These are phyloP conservation scores for Fusarium longipes DNA, from an alignment of 2,329 filamentous ascomycete species.

Conservation along the genomic window DNA sequence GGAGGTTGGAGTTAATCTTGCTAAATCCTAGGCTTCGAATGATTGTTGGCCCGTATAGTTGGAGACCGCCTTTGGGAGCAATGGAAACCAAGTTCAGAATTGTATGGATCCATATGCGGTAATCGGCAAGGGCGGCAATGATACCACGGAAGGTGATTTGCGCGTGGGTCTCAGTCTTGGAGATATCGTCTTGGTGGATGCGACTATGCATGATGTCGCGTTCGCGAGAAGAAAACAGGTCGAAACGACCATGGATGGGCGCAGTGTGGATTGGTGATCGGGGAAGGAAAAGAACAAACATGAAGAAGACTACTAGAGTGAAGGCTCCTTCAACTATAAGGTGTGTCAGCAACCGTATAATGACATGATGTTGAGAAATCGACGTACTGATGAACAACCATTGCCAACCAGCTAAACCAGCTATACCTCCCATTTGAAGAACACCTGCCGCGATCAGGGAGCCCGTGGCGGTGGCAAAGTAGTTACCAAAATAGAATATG, in stretches of 20 bases:
- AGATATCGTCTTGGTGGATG: conserved; percentile 34
- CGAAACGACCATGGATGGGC: conserved; percentile 33
- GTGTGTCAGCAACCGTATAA: too few species aligned
- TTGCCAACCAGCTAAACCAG: conserved; percentile 32
- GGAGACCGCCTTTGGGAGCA: conserved; percentile 43
- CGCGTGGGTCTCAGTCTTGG: conserved; percentile 33
- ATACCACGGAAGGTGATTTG: conserved; percentile 13
- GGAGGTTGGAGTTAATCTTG: conserved; percentile 39
- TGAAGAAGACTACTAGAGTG: conserved; percentile 31
- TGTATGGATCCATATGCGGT: conserved; percentile 36
- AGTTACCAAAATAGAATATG: conserved; percentile 40
- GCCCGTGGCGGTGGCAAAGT: conserved; percentile 36
- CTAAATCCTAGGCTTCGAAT: conserved; percentile 41
- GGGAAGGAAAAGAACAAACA: conserved; percentile 31
- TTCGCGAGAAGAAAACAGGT: conserved; percentile 35
- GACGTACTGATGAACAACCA: conserved; percentile 34
- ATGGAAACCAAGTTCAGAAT: conserved; percentile 38
- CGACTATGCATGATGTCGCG: conserved; percentile 33
- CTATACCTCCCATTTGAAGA: conserved; percentile 33
- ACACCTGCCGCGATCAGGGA: conserved; percentile 31
- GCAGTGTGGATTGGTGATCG: conserved; percentile 25
- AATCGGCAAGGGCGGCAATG: conserved; percentile 12
- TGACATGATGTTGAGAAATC: too few species aligned
- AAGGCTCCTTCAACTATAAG: conserved; percentile 30
- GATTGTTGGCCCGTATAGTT: conserved; percentile 41